Percentiles rank a stretch among this genome's conserved stretches.
These are phyloP conservation scores for Neofusicoccum umdonicola DNA, from an alignment of 2,329 filamentous ascomycete genomes.

Conservation along the genomic window DNA sequence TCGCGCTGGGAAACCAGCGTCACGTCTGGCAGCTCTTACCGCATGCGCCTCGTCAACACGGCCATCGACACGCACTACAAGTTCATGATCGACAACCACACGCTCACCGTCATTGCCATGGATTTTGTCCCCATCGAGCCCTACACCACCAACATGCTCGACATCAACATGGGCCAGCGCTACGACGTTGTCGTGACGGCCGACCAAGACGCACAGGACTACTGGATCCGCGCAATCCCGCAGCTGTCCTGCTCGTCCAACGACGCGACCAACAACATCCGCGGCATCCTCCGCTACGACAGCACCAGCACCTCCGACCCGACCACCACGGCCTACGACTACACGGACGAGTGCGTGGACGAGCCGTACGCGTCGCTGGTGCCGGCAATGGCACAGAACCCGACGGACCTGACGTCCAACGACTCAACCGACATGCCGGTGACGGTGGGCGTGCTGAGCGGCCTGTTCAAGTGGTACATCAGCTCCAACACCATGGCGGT, in stretches of 20 bases:
- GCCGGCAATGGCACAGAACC: constrained; percentile 37
- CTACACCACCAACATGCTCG: constrained; percentile 28
- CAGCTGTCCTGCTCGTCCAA: constrained; percentile 30
- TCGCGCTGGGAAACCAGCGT: constrained; percentile 26
- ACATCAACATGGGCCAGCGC: constrained; percentile 28
- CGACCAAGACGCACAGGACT: constrained; percentile 31
- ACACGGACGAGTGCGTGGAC: constrained; percentile 38
- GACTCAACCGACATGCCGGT: constrained; percentile 27
- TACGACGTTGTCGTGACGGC: constrained; percentile 37
- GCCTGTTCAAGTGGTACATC: constrained; percentile 32
- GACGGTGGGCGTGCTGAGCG: constrained; percentile 23
- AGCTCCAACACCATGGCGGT: constrained; percentile 49
- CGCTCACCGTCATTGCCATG: constrained; percentile 35
- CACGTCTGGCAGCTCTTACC: constrained; percentile 40
- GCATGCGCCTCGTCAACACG: constrained; percentile 43
- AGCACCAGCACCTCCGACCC: constrained; percentile 35
- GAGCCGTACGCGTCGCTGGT: constrained; percentile 33
- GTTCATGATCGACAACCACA: constrained; percentile 44
- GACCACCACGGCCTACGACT: constrained; percentile 29
- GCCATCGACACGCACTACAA: constrained; percentile 38
- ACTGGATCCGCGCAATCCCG: constrained; percentile 34
- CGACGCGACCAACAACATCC: constrained; percentile 28
- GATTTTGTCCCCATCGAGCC: constrained; percentile 40
- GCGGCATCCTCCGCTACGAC: constrained; percentile 42
- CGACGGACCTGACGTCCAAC: neutral